Conservation (phyloP, 2,329 filamentous ascomycete genomes). For the Rhinocladiella mackenziei region DNA sequence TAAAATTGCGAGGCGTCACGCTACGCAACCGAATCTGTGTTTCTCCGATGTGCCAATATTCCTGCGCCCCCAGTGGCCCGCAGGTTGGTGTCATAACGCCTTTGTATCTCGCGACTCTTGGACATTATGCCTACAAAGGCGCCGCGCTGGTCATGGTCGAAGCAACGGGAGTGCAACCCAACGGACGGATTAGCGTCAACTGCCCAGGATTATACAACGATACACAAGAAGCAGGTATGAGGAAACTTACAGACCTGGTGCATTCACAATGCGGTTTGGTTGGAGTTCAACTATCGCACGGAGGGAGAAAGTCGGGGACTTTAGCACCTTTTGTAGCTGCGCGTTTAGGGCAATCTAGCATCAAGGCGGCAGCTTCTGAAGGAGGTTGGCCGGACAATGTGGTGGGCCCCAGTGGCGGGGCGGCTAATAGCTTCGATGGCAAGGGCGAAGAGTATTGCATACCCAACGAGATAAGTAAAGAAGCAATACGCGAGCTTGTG, state of each 20-base stretch:
- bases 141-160: conserved; percentile 56
- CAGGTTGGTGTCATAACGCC: conserved; percentile 40
- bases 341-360: conserved; percentile 22
- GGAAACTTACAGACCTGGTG: conserved; percentile 68
- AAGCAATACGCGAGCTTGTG: conserved; percentile 56
- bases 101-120: conserved; percentile 42
- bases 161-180: conserved; percentile 66
- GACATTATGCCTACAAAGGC: conserved; percentile 23
- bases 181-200: conserved; percentile 68
- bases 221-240: conserved; percentile 36
- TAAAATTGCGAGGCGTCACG: conserved; percentile 51
- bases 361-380: conserved; percentile 10
- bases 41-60: conserved; percentile 57
- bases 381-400: conserved; percentile 24
- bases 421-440: conserved; percentile 16
- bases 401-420: conserved; percentile 16
- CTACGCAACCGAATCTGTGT: conserved; percentile 54
- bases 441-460: conserved; percentile 49
- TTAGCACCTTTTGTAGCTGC: conserved; percentile 48
- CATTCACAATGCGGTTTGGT: conserved; percentile 73
- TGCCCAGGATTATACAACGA: conserved; percentile 34
- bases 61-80: conserved; percentile 26
- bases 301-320: conserved; percentile 61
- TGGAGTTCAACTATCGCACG: conserved; percentile 76
- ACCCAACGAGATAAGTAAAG: conserved; percentile 64